These are phyloP conservation scores for Stylosanthes scabra DNA, from an alignment of 331 rosid species.

Conservation along the genomic window DNA sequence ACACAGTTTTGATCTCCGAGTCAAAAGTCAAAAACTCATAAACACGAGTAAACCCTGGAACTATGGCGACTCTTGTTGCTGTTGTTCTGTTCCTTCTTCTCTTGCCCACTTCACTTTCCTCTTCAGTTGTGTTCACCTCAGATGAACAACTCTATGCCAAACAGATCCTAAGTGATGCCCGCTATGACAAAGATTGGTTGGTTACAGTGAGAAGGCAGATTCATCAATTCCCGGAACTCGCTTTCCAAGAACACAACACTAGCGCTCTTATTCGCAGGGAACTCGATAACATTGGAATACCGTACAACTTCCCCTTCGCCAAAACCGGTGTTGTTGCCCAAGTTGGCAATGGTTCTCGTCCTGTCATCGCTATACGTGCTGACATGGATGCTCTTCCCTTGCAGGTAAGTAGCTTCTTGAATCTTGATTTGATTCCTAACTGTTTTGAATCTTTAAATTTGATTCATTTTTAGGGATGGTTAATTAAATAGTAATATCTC, in stretches of 20 bases:
- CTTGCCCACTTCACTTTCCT: conserved; percentile 11
- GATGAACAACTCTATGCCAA: conserved; percentile 39
- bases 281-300: conserved; percentile 60
- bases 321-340: conserved; percentile 74
- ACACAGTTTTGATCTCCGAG: too few species aligned
- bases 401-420: conserved; percentile 48
- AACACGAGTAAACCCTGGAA: too few species aligned
- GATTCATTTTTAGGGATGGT: conserved; percentile 1
- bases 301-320: conserved; percentile 67
- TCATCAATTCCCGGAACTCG: conserved; percentile 76
- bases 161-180: conserved; percentile 55
- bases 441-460: conserved; percentile 10
- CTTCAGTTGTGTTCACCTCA: background rate
- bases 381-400: conserved; percentile 86
- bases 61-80: too few species aligned
- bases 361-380: conserved; percentile 76
- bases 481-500: too few species aligned
- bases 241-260: conserved; percentile 72
- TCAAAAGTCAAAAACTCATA: too few species aligned
- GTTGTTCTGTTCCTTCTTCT: background rate
- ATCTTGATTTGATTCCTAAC: background rate
- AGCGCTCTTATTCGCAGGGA: conserved; percentile 68
- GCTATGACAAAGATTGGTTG: conserved; percentile 63
- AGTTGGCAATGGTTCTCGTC: conserved; percentile 66
- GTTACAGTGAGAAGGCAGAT: conserved; percentile 64